These are phyloP conservation scores for Pseudocercospora fijiensis DNA, from an alignment of 2,329 filamentous ascomycete genomes.

Conservation along the genomic window DNA sequence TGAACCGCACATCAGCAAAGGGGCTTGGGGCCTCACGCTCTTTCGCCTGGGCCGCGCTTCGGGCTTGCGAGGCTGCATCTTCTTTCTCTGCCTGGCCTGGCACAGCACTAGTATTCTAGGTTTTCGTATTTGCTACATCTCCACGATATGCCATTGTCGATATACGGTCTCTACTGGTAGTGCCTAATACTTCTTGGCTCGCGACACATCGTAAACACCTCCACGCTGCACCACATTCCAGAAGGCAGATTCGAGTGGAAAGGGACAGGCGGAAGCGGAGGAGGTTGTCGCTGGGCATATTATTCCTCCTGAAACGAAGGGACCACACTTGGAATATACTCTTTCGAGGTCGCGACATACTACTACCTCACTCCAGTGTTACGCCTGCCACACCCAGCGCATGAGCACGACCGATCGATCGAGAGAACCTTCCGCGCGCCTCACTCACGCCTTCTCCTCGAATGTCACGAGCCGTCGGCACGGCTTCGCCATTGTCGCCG, in stretches of 20 bases:
- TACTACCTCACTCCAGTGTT: background rate
- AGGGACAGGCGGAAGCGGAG: background rate
- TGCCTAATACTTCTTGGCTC: background rate
- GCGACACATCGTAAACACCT: slow-evolving; percentile 1
- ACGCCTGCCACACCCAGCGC: background rate
- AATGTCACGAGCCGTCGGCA: slow-evolving; percentile 6
- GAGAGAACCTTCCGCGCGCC: slow-evolving; percentile 6
- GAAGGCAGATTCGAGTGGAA: background rate
- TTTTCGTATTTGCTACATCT: slow-evolving; percentile 11
- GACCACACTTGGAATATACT: background rate
- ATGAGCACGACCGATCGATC: slow-evolving; percentile 7
- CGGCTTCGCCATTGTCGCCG: slow-evolving; percentile 38
- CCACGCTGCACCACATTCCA: slow-evolving; percentile 1
- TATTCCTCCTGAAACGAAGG: slow-evolving; percentile 13
- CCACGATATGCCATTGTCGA: slow-evolving; percentile 6
- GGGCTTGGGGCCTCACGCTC: slow-evolving; percentile 15
- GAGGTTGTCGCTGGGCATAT: background rate
- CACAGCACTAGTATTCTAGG: slow-evolving; percentile 11
- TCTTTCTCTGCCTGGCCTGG: background rate
- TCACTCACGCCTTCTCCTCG: slow-evolving; percentile 2
- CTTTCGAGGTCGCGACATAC: slow-evolving; percentile 1
- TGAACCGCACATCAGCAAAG: slow-evolving; percentile 17
- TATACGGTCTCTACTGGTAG: slow-evolving; percentile 11
- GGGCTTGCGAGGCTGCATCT: background rate
- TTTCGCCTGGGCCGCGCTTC: background rate